Evolutionary conservation across 208 protist species (phyloP).

Genomic region (Wallacemonas sp.): DNA sequence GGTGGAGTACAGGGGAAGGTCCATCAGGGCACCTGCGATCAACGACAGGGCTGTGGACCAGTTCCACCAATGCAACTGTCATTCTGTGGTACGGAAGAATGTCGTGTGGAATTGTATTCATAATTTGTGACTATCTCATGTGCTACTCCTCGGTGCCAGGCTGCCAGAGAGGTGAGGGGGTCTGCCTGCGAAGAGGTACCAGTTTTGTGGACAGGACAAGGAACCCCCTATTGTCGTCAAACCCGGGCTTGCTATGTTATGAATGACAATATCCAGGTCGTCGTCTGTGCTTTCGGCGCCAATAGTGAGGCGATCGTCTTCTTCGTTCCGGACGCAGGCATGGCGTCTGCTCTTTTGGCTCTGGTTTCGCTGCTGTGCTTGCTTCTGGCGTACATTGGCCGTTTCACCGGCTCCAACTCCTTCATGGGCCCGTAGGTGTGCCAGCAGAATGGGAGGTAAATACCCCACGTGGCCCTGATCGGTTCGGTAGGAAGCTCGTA

Average conservation of each 20-base stretch:
- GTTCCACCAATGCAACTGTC: neutral
- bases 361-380: neutral
- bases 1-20: neutral
- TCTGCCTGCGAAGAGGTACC: neutral
- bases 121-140: neutral
- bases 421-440: neutral
- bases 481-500: neutral
- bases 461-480: neutral
- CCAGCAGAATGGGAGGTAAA: neutral
- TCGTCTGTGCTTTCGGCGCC: neutral
- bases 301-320: neutral
- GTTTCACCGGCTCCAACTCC: neutral
- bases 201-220: constrained; percentile 1
- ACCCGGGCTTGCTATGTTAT: neutral
- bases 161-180: neutral
- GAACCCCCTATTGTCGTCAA: constrained; percentile 5
- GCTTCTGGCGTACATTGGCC: neutral
- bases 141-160: neutral
- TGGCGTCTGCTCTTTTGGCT: neutral
- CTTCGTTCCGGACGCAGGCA: neutral
- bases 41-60: neutral
- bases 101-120: neutral
- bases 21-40: constrained; percentile 2
- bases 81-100: neutral
- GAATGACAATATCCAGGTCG: neutral